A percentile compares a stretch with the other conserved stretches of the same genome.
These are phyloP conservation scores for Azolla pinnata DNA, from an alignment of 75 land plant genomes.

Conservation along the genomic window DNA sequence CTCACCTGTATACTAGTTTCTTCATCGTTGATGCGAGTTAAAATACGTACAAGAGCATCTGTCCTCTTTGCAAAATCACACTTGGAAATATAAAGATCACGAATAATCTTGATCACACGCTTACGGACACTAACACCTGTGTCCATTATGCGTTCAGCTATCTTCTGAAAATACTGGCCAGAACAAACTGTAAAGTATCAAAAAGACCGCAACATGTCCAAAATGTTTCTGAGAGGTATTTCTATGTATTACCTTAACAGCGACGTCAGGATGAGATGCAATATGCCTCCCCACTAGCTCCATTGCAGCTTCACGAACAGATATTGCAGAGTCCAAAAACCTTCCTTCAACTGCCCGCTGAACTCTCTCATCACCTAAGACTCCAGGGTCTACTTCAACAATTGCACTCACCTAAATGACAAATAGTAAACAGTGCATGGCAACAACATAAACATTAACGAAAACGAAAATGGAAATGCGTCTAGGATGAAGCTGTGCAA, in stretches of 20 bases:
- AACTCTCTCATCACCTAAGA: slow-evolving; percentile 77
- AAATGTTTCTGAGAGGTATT: background rate
- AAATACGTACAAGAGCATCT: slow-evolving; percentile 79
- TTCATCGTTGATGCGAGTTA: slow-evolving; percentile 97
- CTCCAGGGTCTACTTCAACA: slow-evolving; percentile 98
- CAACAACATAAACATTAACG: too few relatives aligned
- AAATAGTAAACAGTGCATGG: too few relatives aligned
- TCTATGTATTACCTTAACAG: slow-evolving; percentile 53
- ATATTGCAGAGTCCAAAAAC: slow-evolving; percentile 92
- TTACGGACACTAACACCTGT: slow-evolving; percentile 98
- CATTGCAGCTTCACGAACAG: slow-evolving; percentile 97
- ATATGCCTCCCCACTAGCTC: slow-evolving; percentile 98
- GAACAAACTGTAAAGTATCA: too few relatives aligned
- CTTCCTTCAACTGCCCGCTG: slow-evolving; percentile 97
- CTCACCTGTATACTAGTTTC: slow-evolving; percentile 90
- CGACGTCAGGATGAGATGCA: slow-evolving; percentile 96
- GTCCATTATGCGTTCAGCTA: slow-evolving; percentile 96
- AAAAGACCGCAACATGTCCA: too few relatives aligned
- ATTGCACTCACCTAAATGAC: slow-evolving; percentile 95
- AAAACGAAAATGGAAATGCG: too few relatives aligned
- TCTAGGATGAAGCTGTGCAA: too few relatives aligned
- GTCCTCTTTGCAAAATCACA: slow-evolving; percentile 58
- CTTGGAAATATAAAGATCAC: slow-evolving; percentile 86
- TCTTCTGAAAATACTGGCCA: slow-evolving; percentile 97
- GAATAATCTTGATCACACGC: slow-evolving; percentile 85